Evolutionary conservation across 306 rosid genomes (phyloP).

Genomic region (Luffa aegyptiaca): DNA sequence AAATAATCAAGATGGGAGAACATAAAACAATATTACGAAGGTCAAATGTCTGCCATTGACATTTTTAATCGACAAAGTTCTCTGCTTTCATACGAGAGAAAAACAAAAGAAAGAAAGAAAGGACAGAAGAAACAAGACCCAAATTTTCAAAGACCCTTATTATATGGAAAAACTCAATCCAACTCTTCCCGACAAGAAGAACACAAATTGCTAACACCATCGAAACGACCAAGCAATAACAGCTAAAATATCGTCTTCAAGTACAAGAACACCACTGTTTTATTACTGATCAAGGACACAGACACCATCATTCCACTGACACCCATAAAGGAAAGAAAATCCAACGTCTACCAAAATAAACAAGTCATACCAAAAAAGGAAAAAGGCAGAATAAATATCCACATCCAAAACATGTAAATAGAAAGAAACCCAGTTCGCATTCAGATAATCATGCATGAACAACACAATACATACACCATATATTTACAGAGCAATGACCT

Average conservation of each 20-base stretch:
- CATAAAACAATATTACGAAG: not conserved
- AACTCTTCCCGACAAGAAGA: not conserved
- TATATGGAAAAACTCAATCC: not conserved
- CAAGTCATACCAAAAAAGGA: not conserved
- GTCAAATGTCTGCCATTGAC: not conserved
- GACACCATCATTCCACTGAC: not conserved
- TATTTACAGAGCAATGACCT: conserved; percentile 29
- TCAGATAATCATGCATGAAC: not conserved
- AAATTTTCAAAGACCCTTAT: not conserved
- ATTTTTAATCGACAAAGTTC: not conserved
- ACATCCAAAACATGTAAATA: not conserved
- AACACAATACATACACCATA: not conserved
- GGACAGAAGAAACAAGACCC: not conserved
- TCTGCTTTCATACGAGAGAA: not conserved
- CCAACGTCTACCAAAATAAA: not conserved
- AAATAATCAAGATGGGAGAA: not conserved
- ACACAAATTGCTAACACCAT: not conserved
- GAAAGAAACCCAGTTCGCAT: not conserved
- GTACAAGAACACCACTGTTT: not conserved
- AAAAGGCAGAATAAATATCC: not conserved
- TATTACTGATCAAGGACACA: not conserved
- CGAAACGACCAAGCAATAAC: not conserved
- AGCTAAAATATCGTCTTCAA: not conserved
- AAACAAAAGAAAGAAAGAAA: not conserved
- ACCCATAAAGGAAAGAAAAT: not conserved